phyloP scores from a whole-genome alignment of 495 filamentous ascomycete species.

The Chaetomium tenue region DNA sequence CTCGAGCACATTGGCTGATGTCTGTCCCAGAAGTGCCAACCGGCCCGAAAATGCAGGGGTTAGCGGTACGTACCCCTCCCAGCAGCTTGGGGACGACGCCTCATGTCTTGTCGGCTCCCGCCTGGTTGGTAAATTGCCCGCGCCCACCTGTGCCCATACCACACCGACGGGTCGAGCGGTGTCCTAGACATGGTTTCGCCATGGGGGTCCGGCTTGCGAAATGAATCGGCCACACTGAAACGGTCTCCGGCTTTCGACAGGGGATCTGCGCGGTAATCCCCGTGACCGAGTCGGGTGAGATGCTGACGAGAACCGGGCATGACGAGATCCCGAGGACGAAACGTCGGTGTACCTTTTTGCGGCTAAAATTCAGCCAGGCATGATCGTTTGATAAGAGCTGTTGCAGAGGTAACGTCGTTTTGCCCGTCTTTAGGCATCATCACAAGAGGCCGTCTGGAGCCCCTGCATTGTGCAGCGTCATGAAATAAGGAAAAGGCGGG shows the following conservation, averaged over 20 bases:
- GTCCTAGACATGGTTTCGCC: not conserved
- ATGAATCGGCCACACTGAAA: constrained; percentile 5
- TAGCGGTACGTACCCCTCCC: constrained; percentile 23
- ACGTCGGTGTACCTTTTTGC: not conserved
- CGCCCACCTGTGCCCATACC: constrained; percentile 24
- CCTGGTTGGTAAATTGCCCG: constrained; percentile 30
- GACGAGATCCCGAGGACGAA: not conserved
- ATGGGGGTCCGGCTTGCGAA: constrained; percentile 9
- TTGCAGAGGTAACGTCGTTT: constrained; percentile 20
- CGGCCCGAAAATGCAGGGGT: constrained; percentile 29
- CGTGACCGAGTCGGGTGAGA: not conserved
- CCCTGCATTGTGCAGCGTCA: constrained; percentile 19
- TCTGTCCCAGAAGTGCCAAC: constrained; percentile 15
- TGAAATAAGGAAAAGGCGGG: constrained; percentile 13
- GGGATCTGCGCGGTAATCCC: constrained; percentile 13
- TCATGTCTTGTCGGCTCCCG: constrained; percentile 28
- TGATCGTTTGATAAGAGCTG: constrained; percentile 20
- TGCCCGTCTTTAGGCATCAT: constrained; percentile 14
- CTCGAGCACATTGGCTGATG: constrained; percentile 13
- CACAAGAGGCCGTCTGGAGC: not conserved
- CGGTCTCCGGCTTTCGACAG: not conserved
- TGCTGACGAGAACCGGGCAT: too few species aligned
- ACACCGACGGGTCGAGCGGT: constrained; percentile 14
- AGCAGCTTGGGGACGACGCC: constrained; percentile 19
- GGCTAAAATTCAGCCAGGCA: constrained; percentile 22